Conservation (phyloP, 2,329 filamentous ascomycete genomes). For the Penicillium sp. region DNA sequence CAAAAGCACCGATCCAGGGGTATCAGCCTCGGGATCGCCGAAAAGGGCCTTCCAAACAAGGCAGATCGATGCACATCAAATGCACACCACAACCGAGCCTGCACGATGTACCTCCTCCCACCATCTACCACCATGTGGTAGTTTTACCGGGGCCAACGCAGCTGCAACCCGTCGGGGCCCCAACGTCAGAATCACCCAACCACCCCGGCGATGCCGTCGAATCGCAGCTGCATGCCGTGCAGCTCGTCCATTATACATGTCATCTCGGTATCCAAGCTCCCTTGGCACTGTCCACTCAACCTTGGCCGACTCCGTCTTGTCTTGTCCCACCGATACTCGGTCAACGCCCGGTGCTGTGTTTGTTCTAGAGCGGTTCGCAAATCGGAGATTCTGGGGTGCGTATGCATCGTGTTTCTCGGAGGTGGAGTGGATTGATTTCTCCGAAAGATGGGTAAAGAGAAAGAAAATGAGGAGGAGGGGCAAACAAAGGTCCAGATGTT, state of each 20-base stretch:
- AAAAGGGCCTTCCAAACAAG: background rate
- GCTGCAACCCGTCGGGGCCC: background rate
- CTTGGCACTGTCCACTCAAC: conserved; percentile 25
- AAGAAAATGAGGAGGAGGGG: background rate
- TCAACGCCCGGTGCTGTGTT: background rate
- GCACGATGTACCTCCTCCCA: background rate
- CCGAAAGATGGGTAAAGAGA: background rate
- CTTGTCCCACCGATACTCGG: conserved; percentile 23
- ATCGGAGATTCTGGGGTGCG: conserved; percentile 10
- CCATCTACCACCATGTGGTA: conserved; percentile 6
- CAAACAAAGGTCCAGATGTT: background rate
- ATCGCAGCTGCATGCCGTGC: conserved; percentile 15
- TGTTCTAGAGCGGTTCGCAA: background rate
- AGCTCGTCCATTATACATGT: background rate
- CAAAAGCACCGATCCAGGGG: background rate
- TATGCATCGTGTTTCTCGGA: background rate
- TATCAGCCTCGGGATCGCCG: background rate
- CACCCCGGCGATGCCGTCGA: conserved; percentile 19
- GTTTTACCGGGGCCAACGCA: conserved; percentile 5
- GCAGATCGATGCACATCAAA: background rate
- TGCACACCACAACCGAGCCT: background rate
- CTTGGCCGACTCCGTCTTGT: conserved; percentile 23
- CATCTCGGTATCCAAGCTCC: conserved; percentile 28
- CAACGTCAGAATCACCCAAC: background rate
- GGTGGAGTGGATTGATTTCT: background rate